Evolutionary conservation across 1,284 basidiomycete species (phyloP), one percentile per base, ranked within the genome.

Genomic region (Agroathelia rolfsii): DNA sequence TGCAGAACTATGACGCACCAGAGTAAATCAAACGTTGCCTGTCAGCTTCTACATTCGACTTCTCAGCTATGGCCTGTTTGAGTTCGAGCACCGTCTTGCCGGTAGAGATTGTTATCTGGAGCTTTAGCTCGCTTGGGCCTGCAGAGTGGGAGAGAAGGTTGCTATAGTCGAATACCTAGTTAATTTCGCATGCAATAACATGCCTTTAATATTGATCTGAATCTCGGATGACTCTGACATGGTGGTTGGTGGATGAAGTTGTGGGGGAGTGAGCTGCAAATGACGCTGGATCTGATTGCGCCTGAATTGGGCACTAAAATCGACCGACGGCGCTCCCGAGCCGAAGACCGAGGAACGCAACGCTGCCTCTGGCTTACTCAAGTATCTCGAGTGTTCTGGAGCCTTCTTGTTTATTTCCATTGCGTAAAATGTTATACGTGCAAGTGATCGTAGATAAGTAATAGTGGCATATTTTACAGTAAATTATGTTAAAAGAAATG

Each of bases 71-170:
- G 20, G 79, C 76, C 42, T 79, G 69, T 64, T 94, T 93, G 48
- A 94, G 75, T 41, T 94, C 87, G 28, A 68, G 60, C 23, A 93
- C 86, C 0, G 77, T 82, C 62, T 85, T 84, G 58, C 79, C 76
- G 6, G 75, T 70, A 25, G 66, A 58, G 48, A 93, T 90, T 13
- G 74, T 66, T 42, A 94, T 82, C 49, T 85, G 76, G 17, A 94
- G 72, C 64, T 93, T 93, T 55, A 92, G 69, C 60, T 93, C 88
- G 50, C 74, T 85, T 1, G 89, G 87, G 11, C 88, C 88, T 82
- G 35, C 5, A 15, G 12, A 13, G 15, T 16, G n/a, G 9, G 8
- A 10, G 8, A 15, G n/a, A n/a, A n/a, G n/a, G n/a, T n/a, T n/a
- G n/a, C n/a, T n/a, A n/a, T n/a, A n/a, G n/a, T n/a, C n/a, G n/a